Evolutionary conservation across 2,329 filamentous ascomycete species (phyloP).

Genomic region (Ascochyta viciae-villosae): DNA sequence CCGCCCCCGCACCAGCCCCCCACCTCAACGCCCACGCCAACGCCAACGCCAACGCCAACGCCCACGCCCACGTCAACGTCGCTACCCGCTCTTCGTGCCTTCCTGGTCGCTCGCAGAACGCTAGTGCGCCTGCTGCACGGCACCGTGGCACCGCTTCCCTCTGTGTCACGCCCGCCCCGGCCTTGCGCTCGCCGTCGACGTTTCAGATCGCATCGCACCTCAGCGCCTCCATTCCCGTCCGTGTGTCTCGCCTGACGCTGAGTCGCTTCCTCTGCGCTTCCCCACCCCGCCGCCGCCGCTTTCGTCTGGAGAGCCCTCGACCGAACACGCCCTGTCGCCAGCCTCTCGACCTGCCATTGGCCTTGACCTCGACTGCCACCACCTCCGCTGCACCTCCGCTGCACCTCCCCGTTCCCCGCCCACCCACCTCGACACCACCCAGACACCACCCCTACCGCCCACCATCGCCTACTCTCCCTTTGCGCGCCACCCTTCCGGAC

Average conservation of each 20-base stretch:
- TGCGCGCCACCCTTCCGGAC: constrained; percentile 38
- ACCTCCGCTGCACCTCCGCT: neutral
- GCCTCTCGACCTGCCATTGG: constrained; percentile 23
- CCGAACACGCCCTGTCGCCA: neutral
- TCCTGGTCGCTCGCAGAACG: neutral
- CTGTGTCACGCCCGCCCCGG: constrained; percentile 17
- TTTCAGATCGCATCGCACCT: constrained; percentile 43
- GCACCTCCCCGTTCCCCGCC: too few relatives aligned
- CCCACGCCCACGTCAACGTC: neutral
- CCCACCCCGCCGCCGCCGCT: constrained; percentile 23
- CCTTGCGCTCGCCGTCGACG: constrained; percentile 32
- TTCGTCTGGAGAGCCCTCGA: constrained; percentile 18
- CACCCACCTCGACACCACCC: neutral
- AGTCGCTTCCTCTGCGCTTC: constrained; percentile 7
- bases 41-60: neutral
- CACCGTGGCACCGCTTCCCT: constrained; percentile 5
- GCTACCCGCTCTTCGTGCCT: constrained; percentile 1
- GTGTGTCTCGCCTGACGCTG: neutral
- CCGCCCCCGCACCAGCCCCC: too few relatives aligned
- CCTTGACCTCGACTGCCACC: constrained; percentile 15
- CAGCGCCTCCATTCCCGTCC: constrained; percentile 28
- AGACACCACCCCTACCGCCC: constrained; percentile 15
- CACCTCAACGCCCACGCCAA: neutral
- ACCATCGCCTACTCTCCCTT: constrained; percentile 29
- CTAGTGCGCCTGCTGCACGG: constrained; percentile 15